Evolutionary conservation across 805 yeast species (phyloP), one percentile per base, ranked within the genome.

Genomic region (Ogataea corticis): DNA sequence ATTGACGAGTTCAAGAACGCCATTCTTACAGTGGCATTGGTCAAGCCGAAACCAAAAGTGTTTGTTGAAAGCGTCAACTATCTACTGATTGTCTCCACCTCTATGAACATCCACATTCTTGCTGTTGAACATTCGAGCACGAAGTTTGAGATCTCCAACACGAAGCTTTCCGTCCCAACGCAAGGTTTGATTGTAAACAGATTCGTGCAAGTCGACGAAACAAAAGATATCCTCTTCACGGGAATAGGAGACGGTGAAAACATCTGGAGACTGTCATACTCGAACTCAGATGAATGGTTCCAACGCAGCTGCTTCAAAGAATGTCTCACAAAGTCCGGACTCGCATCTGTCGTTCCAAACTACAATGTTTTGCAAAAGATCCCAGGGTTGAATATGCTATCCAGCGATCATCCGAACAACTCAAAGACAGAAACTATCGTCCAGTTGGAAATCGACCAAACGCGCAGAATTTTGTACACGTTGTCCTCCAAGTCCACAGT

Each of bases 251-350:
- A 87, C 53, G 92, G 90, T 1, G 68, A 73, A 30, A 82, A 91
- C 55, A 73, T 94, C 34, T 94, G 97, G 96, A 92, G 88, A 60
- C 70, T 94, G 44, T 83, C 80, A 48, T 94, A 94, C 62, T 77
- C 91, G 5, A 85, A 83, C 52, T 77, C 85, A 19, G 94, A 89
- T 38, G 84, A 87, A 44, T 92, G 96, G 87, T 89, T 89, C 62
- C 80, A 83, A 51, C 84, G 87, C 58, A 86, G 83, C 56, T 87
- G 96, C 59, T 81, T 80, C 55, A 90, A 90, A 63, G 80, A 84
- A 33, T 89, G 97, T 62, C 74, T 87, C 44, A 89, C 97, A 35
- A 82, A 80, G 66, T 79, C 79, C 53, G 82, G 73, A 0, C 64
- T 83, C 33, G 68, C 84, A 0, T 71, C 76, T 29, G 68, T 80